Evolutionary conservation across 1,139 yeast genomes (phyloP), one percentile per base, ranked within the genome.

Genomic region (Taphrina deformans): DNA sequence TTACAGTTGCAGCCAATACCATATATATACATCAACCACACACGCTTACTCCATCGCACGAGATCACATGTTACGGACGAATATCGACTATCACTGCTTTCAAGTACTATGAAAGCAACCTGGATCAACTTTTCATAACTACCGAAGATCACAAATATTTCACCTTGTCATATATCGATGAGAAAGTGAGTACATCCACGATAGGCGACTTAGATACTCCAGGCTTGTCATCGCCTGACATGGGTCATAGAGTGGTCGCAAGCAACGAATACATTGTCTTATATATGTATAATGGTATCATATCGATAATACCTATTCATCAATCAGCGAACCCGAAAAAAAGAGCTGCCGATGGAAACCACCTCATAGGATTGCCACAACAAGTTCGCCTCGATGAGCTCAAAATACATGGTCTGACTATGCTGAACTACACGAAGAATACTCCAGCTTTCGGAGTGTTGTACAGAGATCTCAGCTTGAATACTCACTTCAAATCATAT

Each of bases 401-500:
- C 33, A 58, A 69, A 44, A 65, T 70, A 23, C 56, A 69, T 16
- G 66, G 67, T 7, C 51, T 70, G 41, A 45, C 65, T 7, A 55
- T 69, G 55, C 66, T 70, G 12, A 64, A 66, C 10, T 53, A 23
- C n/a, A 55, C 33, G 14, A 29, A 38, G 27, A 26, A 50, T 3
- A 56, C 26, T 9, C 46, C 53, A 21, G 69, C 71, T 7, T 65
- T 70, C 6, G 72, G 71, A 5, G 68, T 70, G 14, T 61, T 70
- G 4, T 69, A 68, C 50, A 52, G 67, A 18, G 72, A 69, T 53
- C 64, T 69, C 18, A 51, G 52, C 35, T 66, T 61, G 40, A 66
- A 61, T 3, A 56, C 67, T 9, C 72, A 69, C 52, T 67, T 70
- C 48, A 68, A 66, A 46, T 60, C 69, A n/a, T 70, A 69, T 65